These are phyloP conservation scores for Metschnikowia reukaufii DNA, from an alignment of 805 yeast genomes.

Conservation along the genomic window DNA sequence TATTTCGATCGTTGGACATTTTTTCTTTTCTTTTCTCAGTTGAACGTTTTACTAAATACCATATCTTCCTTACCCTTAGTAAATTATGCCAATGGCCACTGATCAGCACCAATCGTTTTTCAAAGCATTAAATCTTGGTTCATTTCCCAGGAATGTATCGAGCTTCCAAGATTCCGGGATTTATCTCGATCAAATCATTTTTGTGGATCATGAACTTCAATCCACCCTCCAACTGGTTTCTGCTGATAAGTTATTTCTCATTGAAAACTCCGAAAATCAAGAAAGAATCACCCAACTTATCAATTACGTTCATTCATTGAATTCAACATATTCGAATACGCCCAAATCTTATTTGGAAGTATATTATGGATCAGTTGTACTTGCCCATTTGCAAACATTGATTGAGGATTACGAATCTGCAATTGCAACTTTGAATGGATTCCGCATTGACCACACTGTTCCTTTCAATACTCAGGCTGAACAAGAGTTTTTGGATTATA, in stretches of 20 bases:
- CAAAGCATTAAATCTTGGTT: constrained; percentile 33
- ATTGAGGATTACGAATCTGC: constrained; percentile 26
- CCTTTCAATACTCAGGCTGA: constrained; percentile 6
- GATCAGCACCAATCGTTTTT: constrained; percentile 25
- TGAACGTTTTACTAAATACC: neutral
- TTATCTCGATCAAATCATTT: constrained; percentile 34
- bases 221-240: constrained; percentile 28
- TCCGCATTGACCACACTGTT: constrained; percentile 7
- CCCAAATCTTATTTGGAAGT: constrained; percentile 29
- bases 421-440: constrained; percentile 17
- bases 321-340: constrained; percentile 26
- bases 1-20: neutral
- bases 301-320: constrained; percentile 26
- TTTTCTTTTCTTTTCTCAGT: neutral
- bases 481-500: constrained; percentile 30
- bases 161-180: constrained; percentile 35
- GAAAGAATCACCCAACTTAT: constrained; percentile 29
- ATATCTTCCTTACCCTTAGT: neutral
- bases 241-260: constrained; percentile 14
- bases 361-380: constrained; percentile 32
- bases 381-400: constrained; percentile 37
- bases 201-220: constrained; percentile 40
- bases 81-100: constrained; percentile 3
- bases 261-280: constrained; percentile 12
- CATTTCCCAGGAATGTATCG: constrained; percentile 37